Evolutionary conservation across 2,329 filamentous ascomycete species (phyloP).

Genomic region (Ophiostoma montium): DNA sequence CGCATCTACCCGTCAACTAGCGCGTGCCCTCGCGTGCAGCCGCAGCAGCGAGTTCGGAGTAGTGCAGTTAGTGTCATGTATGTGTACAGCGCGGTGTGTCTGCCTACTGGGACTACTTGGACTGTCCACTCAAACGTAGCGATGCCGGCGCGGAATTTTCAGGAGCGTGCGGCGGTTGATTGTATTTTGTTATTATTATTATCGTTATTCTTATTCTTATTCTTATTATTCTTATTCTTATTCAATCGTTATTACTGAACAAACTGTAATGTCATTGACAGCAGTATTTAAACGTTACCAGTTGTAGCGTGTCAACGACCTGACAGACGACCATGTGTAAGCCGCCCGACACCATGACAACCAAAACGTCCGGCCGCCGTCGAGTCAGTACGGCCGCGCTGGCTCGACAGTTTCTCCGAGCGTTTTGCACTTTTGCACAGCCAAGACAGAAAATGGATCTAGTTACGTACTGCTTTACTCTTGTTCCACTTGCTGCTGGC

Average conservation of each 20-base stretch:
- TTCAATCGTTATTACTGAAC: not conserved
- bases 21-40: not conserved
- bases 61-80: not conserved
- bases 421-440: too few species aligned
- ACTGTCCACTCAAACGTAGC: not conserved
- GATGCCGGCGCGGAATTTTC: not conserved
- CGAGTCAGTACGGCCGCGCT: too few species aligned
- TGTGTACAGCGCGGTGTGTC: too few species aligned
- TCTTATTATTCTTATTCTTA: not conserved
- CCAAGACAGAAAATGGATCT: too few species aligned
- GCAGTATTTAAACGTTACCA: too few species aligned
- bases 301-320: too few species aligned
- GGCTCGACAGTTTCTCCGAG: too few species aligned
- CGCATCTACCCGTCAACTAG: too few species aligned
- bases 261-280: too few species aligned
- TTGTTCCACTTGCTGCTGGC: not conserved
- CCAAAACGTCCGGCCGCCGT: too few species aligned
- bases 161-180: not conserved
- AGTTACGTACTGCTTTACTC: not conserved
- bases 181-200: not conserved
- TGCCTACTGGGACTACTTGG: not conserved
- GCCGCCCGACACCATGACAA: too few species aligned
- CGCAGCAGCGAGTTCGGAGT: not conserved
- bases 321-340: too few species aligned
- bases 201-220: not conserved